Percentiles rank a stretch among this genome's conserved stretches.
These are phyloP conservation scores for Nigrospora osmanthi DNA, from an alignment of 2,329 filamentous ascomycete species.

Conservation along the genomic window DNA sequence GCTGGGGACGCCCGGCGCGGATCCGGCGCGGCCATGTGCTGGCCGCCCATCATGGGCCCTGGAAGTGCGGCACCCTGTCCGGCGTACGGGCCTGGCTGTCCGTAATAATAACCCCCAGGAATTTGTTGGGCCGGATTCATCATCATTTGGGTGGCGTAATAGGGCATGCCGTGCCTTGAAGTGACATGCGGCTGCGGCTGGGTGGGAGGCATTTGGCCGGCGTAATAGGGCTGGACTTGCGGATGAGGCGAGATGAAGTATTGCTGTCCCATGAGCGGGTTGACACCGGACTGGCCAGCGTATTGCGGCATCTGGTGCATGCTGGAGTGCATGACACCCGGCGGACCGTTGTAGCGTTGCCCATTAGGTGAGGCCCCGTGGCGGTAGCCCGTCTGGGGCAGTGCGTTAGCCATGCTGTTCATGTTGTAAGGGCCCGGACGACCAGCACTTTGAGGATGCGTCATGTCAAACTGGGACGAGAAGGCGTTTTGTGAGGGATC, in stretches of 20 bases:
- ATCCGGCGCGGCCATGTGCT: conserved; percentile 22
- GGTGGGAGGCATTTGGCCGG: conserved; percentile 27
- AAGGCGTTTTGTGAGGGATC: conserved; percentile 29
- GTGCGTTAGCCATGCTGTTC: conserved; percentile 32
- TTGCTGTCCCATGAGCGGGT: conserved; percentile 28
- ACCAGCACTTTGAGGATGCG: conserved; percentile 18
- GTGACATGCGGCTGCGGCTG: conserved; percentile 25
- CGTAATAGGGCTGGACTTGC: conserved; percentile 36
- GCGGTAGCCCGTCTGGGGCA: conserved; percentile 33
- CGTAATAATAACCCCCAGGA: conserved; percentile 35
- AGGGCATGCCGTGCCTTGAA: conserved; percentile 30
- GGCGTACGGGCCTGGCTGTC: conserved; percentile 27
- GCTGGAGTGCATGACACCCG: conserved; percentile 26
- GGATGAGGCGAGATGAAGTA: conserved; percentile 39
- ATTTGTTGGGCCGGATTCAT: conserved; percentile 31
- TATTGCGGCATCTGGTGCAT: conserved; percentile 32
- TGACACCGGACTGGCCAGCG: conserved; percentile 26
- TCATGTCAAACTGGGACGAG: conserved; percentile 33
- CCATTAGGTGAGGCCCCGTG: conserved; percentile 27
- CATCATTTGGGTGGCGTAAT: conserved; percentile 34
- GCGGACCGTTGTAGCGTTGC: conserved; percentile 24
- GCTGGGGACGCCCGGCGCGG: conserved; percentile 9
- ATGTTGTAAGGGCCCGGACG: conserved; percentile 37
- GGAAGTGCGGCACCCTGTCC: conserved; percentile 22
- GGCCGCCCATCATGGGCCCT: conserved; percentile 23